These are phyloP conservation scores for Alternaria dauci DNA, from an alignment of 2,329 filamentous ascomycete genomes.

Conservation along the genomic window DNA sequence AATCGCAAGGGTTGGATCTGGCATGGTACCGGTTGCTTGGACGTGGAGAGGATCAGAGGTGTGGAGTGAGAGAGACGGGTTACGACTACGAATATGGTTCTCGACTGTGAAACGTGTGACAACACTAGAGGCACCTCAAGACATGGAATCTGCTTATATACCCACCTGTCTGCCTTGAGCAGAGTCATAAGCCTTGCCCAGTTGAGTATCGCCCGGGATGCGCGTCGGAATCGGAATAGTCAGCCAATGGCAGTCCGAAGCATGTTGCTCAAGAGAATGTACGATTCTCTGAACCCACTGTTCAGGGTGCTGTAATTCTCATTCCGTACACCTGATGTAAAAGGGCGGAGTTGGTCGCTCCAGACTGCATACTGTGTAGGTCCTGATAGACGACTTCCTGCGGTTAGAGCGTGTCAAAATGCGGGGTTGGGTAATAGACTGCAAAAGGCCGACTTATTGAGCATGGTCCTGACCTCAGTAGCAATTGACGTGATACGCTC, in stretches of 20 bases:
- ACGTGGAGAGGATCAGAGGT: not conserved
- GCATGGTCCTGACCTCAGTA: not conserved
- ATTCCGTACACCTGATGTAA: not conserved
- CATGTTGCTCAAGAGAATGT: not conserved
- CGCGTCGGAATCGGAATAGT: conserved; percentile 13
- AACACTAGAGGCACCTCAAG: not conserved
- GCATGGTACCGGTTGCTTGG: conserved; percentile 19
- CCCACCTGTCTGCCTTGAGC: not conserved
- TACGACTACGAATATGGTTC: not conserved
- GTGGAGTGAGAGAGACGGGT: not conserved
- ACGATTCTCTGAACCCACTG: not conserved
- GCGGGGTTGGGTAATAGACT: not conserved
- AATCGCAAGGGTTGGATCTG: conserved; percentile 35
- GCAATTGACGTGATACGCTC: rapidly evolving
- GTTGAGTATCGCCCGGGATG: conserved; percentile 5
- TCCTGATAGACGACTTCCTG: not conserved
- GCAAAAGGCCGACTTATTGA: not conserved
- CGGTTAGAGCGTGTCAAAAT: not conserved
- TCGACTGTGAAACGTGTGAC: not conserved
- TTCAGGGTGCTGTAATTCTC: not conserved
- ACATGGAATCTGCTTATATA: not conserved
- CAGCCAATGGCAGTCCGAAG: conserved; percentile 9
- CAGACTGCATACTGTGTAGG: too few relatives aligned
- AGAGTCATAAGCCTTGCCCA: not conserved
- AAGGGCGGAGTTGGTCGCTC: too few relatives aligned